Conservation (phyloP, 768 basidiomycete genomes). For the Boletus eberwhitei region DNA sequence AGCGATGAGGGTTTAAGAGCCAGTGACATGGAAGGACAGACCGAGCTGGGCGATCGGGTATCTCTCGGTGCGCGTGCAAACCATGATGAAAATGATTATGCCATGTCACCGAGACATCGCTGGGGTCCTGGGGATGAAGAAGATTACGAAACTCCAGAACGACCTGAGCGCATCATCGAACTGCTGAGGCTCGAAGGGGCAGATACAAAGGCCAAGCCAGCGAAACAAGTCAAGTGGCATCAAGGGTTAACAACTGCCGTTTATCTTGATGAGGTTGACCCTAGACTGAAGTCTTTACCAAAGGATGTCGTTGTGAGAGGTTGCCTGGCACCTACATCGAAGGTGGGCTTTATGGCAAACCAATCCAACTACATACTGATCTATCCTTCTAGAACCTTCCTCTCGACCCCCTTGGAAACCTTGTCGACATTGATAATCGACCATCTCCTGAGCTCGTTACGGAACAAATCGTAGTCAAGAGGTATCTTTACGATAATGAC, state of each 20-base stretch:
- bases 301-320: constrained; percentile 52
- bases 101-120: constrained; percentile 39
- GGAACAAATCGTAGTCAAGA: constrained; percentile 72
- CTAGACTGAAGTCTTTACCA: constrained; percentile 42
- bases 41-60: constrained; percentile 5
- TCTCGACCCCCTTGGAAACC: constrained; percentile 72
- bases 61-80: constrained; percentile 2
- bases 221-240: constrained; percentile 77
- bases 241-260: constrained; percentile 59
- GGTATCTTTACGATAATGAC: constrained; percentile 78
- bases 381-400: constrained; percentile 44
- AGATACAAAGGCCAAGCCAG: constrained; percentile 29
- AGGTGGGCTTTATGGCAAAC: constrained; percentile 42
- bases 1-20: constrained; percentile 31
- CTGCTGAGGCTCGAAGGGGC: constrained; percentile 36
- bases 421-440: constrained; percentile 48
- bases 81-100: constrained; percentile 27
- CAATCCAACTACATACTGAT: background rate
- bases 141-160: constrained; percentile 68
- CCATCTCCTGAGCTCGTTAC: constrained; percentile 55
- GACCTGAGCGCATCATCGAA: constrained; percentile 40
- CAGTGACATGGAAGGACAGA: constrained; percentile 33
- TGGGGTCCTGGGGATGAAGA: constrained; percentile 79
- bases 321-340: constrained; percentile 64
- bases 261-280: constrained; percentile 60